Conservation (phyloP, 2,329 filamentous ascomycete genomes). For the Pyrenochaeta sp. region DNA sequence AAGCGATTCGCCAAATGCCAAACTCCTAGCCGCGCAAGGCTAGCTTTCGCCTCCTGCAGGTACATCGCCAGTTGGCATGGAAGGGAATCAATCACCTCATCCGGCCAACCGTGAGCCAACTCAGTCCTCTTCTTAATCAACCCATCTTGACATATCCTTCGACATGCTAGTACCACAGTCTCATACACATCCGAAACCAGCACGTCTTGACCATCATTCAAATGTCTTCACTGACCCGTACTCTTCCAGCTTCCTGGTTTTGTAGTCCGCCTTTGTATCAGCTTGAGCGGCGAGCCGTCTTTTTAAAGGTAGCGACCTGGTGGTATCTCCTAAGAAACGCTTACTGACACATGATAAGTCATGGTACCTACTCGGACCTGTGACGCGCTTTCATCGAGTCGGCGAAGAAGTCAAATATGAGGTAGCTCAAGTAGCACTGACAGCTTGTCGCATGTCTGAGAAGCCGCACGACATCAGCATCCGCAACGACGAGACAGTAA, state of each 20-base stretch:
- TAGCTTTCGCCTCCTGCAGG: neutral
- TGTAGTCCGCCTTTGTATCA: slow-evolving; percentile 59
- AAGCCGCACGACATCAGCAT: slow-evolving; percentile 52
- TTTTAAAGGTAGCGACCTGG: slow-evolving; percentile 52
- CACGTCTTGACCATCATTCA: neutral
- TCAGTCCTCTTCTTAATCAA: neutral
- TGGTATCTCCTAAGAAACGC: neutral
- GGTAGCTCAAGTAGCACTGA: slow-evolving; percentile 57
- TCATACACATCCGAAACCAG: neutral
- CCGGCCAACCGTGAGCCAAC: neutral
- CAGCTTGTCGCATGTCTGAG: slow-evolving; percentile 48
- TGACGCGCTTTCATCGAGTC: slow-evolving; percentile 58
- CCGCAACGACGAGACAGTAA: slow-evolving; percentile 44
- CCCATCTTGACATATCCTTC: neutral
- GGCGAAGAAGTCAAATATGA: slow-evolving; percentile 59
- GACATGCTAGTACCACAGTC: neutral
- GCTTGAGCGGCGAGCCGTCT: slow-evolving; percentile 60
- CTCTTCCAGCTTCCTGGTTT: slow-evolving; percentile 64
- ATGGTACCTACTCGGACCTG: slow-evolving; percentile 63
- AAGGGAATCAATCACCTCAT: neutral
- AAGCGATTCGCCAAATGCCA: neutral
- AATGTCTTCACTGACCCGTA: slow-evolving; percentile 45
- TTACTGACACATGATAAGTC: slow-evolving; percentile 43
- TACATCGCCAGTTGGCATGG: neutral
- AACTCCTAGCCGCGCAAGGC: neutral